Conservation (phyloP, 768 basidiomycete species). For the Sistotremastrum niveocremeum region DNA sequence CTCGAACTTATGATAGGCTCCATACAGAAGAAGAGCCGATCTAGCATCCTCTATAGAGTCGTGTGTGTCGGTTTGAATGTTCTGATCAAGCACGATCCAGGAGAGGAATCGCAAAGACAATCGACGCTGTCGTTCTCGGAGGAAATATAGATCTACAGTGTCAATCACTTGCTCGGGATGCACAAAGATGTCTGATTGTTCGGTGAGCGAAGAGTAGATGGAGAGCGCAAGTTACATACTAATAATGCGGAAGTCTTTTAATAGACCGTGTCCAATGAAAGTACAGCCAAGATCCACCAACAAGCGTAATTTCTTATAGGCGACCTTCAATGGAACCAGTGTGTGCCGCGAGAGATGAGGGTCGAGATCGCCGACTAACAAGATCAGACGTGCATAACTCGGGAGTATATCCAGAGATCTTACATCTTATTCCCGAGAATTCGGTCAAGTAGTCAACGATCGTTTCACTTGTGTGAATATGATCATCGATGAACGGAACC, state of each 20-base stretch:
- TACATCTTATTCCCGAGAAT: conserved; percentile 91
- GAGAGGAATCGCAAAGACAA: conserved; percentile 86
- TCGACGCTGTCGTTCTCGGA: conserved; percentile 68
- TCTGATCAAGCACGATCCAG: conserved; percentile 84
- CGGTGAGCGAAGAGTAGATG: background rate
- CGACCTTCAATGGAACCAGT: conserved; percentile 90
- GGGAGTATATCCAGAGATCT: conserved; percentile 14
- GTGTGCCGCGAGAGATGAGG: conserved; percentile 73
- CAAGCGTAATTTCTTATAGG: conserved; percentile 91
- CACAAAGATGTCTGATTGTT: conserved; percentile 72
- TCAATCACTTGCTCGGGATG: conserved; percentile 94
- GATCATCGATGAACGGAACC: conserved; percentile 92
- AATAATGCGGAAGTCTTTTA: conserved; percentile 97
- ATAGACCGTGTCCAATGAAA: conserved; percentile 93
- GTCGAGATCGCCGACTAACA: conserved; percentile 82
- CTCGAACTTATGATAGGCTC: conserved; percentile 67
- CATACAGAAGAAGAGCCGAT: conserved; percentile 74
- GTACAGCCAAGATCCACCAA: conserved; percentile 91
- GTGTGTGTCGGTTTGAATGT: conserved; percentile 88
- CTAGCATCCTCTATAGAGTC: conserved; percentile 98
- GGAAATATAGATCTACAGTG: conserved; percentile 93
- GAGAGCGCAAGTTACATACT: conserved; percentile 40
- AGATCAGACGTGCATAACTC: background rate
- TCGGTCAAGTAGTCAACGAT: conserved; percentile 97
- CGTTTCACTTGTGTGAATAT: conserved; percentile 90